Base-by-base conservation (phyloP, 2,329 filamentous ascomycete species). In the Cladosporium sp. region DNA sequence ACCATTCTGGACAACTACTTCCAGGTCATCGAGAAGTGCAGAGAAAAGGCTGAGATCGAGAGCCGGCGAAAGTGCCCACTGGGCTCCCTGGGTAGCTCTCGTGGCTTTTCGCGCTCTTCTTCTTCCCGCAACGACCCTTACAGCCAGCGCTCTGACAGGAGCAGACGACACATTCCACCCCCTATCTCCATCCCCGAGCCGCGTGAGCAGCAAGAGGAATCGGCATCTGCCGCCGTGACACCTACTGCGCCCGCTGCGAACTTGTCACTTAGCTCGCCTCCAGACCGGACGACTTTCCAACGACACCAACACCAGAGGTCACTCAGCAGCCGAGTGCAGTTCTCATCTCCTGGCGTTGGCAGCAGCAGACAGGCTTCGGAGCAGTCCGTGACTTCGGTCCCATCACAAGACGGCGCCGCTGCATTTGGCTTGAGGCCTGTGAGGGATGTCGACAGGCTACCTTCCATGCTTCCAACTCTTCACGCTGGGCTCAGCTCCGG, bases 1-100 rank as follows among this genome's bases (percentile, higher is more conserved):
- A 97, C 93, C 44, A 95, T 98, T 50, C 83, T 98, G 56, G 90
- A 96, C 73, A 97, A 97, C 72, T 98, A 98, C 73, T 92, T 96
- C 74, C 90, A 95, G 67, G 89, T 96, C 55, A 85, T 96, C 59
- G 92, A 97, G 63, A 92, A 90, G 71, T 89, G 87, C 68, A 86
- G 89, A 57, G 89, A 93, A 68, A 88, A 89, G 72, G 85, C 85
- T 31, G 90, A 95, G 66, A 80, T 83, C 51, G 93, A 95, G 65
- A 78, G 83, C 63, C 87, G 88, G 63, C 78, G 70, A 38, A 73
- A 83, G 61, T 75, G 64, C 43, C 63, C 63, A 1, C 62, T 66
- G 50, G 64, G 64, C 58, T 40, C 49, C 35, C 19, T 52, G 2
- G 43, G 51, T 19, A 62, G 69, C 54, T 69, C 59, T 9, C 60